phyloP scores from a whole-genome alignment of 495 filamentous ascomycete genomes.

The Trichoderma gamsii region DNA sequence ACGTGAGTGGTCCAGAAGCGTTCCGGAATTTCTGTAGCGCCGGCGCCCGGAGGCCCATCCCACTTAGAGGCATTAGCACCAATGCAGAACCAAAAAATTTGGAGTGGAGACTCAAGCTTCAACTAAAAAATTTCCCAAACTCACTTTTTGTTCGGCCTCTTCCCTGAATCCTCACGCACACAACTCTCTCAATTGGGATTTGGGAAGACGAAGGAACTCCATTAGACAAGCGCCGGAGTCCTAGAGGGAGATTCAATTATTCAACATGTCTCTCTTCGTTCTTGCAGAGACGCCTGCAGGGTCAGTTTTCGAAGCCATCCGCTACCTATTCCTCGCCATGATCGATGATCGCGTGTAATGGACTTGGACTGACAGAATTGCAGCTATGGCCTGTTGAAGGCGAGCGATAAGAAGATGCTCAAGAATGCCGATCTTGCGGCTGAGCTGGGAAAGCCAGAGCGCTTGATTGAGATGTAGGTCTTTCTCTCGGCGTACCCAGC shows the following conservation, averaged over 20 bases:
- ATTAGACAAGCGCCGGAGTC: slow-evolving; percentile 27
- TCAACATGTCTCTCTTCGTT: slow-evolving; percentile 68
- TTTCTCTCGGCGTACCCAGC: neutral
- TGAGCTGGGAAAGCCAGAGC: slow-evolving; percentile 74
- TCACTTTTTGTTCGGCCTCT: neutral
- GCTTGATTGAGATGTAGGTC: slow-evolving; percentile 77
- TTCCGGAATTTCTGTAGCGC: slow-evolving; percentile 8
- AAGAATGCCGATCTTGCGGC: slow-evolving; percentile 71
- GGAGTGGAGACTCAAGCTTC: slow-evolving; percentile 10
- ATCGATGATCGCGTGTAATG: slow-evolving; percentile 1
- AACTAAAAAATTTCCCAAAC: slow-evolving; percentile 10
- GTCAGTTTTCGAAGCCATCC: slow-evolving; percentile 30
- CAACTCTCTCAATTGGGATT: neutral
- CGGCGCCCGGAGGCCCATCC: slow-evolving; percentile 5
- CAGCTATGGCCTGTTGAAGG: slow-evolving; percentile 91
- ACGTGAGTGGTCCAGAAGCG: slow-evolving; percentile 5
- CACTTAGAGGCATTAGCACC: neutral
- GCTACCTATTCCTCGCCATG: neutral
- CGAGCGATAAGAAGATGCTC: slow-evolving; percentile 94
- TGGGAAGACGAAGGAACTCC: slow-evolving; percentile 12
- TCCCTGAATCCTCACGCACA: slow-evolving; percentile 17
- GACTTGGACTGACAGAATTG: slow-evolving; percentile 22
- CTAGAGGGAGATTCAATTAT: slow-evolving; percentile 18
- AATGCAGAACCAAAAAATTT: slow-evolving; percentile 11
- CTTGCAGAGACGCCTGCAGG: slow-evolving; percentile 91